phyloP scores from a whole-genome alignment of 73 alveolate genomes.

The Paramecium biaurelia region DNA sequence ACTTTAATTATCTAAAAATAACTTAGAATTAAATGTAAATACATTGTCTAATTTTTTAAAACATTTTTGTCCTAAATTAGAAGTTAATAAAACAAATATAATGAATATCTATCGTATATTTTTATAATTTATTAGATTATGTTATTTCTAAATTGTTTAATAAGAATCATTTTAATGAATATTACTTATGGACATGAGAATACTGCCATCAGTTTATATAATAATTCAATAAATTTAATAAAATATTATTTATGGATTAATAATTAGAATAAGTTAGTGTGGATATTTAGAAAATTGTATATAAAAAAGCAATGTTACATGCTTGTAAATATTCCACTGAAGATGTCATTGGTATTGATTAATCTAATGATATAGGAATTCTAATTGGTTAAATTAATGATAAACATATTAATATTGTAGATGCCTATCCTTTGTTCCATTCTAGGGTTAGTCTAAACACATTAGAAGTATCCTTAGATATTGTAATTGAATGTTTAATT shows the following conservation, averaged over 20 bases:
- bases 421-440: constrained; percentile 43
- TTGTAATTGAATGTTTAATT: not conserved
- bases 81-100: too few species aligned
- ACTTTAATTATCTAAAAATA: too few species aligned
- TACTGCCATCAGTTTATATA: not conserved
- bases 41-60: too few species aligned
- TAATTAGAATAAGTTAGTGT: not conserved
- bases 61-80: too few species aligned
- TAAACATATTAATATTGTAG: not conserved
- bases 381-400: constrained; percentile 7
- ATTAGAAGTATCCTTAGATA: constrained; percentile 2
- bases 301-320: constrained; percentile 32
- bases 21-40: too few species aligned
- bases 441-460: not conserved
- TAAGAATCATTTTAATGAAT: too few species aligned
- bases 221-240: not conserved
- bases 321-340: constrained; percentile 20
- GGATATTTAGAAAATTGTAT: not conserved
- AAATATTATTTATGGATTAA: constrained; percentile 18
- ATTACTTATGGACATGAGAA: not conserved
- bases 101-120: too few species aligned
- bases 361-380: not conserved
- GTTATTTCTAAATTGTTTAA: too few species aligned
- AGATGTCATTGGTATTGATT: constrained; percentile 14
- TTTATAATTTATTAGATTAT: too few species aligned